Conservation (phyloP, 768 basidiomycete genomes). For the Psilocybe azurescens region DNA sequence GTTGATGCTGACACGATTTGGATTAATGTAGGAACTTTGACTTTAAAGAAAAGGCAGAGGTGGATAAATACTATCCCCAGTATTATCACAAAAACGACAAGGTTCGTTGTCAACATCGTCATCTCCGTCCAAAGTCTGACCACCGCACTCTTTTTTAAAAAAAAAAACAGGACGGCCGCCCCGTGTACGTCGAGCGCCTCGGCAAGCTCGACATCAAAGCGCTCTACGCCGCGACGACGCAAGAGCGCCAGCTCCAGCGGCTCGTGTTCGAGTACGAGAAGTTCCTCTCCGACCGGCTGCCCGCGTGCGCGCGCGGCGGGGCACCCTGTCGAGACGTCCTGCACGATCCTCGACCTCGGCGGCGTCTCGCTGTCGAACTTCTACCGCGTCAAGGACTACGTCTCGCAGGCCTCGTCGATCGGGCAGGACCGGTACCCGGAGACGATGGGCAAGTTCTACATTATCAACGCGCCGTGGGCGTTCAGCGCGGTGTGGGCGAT, state of each 20-base stretch:
- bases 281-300: constrained; percentile 79
- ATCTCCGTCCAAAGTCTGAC: too few relatives aligned
- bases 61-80: constrained; percentile 94
- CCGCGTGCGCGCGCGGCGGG: constrained; percentile 77
- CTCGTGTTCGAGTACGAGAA: constrained; percentile 95
- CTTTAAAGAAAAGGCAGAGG: constrained; percentile 81
- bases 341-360: constrained; percentile 94
- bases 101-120: constrained; percentile 41
- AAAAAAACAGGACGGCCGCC: constrained; percentile 80
- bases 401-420: constrained; percentile 73
- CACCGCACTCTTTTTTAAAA: too few relatives aligned
- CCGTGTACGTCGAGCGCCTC: constrained; percentile 93
- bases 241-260: constrained; percentile 86
- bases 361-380: constrained; percentile 76
- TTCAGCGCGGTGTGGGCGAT: constrained; percentile 89
- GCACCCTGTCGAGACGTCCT: constrained; percentile 93
- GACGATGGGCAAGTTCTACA: constrained; percentile 98
- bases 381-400: constrained; percentile 92
- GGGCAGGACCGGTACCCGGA: constrained; percentile 94
- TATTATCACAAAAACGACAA: constrained; percentile 97
- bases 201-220: constrained; percentile 88
- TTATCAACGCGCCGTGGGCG: constrained; percentile 95
- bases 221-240: constrained; percentile 82
- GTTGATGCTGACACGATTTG: constrained; percentile 11
- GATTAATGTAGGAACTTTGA: constrained; percentile 70